Conservation (phyloP, 148 eudicot species). For the Chenopodium album region DNA sequence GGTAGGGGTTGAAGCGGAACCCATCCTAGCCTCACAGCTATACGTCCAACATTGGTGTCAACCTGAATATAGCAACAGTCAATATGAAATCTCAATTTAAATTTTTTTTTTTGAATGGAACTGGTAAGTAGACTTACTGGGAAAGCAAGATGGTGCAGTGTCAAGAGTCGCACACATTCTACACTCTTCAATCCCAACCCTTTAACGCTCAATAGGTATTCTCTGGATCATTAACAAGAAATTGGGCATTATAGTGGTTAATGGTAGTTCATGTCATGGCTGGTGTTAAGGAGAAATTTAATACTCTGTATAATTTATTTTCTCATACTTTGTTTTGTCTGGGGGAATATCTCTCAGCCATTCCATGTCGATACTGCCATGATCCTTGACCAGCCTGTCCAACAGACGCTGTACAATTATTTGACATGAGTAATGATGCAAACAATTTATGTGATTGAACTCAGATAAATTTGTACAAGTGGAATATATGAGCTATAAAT, state of each 20-base stretch:
- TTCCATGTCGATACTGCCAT: conserved; percentile 89
- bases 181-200: conserved; percentile 98
- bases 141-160: conserved; percentile 97
- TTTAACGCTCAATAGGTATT: conserved; percentile 78
- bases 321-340: conserved; percentile 91
- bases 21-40: conserved; percentile 98
- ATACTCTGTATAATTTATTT: not conserved
- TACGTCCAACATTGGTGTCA: conserved; percentile 95
- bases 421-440: conserved; percentile 1
- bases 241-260: conserved; percentile 1
- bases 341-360: conserved; percentile 97
- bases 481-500: not conserved
- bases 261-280: not conserved
- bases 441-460: not conserved
- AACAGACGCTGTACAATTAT: conserved; percentile 65
- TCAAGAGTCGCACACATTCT: conserved; percentile 93
- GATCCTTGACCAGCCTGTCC: conserved; percentile 76
- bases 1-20: conserved; percentile 98
- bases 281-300: not conserved
- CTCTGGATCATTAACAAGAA: conserved; percentile 48
- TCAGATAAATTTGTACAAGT: not conserved
- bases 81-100: not conserved
- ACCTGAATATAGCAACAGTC: conserved; percentile 51
- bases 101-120: not conserved
- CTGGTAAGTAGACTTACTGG: conserved; percentile 61